A percentile compares a stretch with the other conserved stretches of the same genome.
These are phyloP conservation scores for Suillus discolor DNA, from an alignment of 768 basidiomycete species.

Conservation along the genomic window DNA sequence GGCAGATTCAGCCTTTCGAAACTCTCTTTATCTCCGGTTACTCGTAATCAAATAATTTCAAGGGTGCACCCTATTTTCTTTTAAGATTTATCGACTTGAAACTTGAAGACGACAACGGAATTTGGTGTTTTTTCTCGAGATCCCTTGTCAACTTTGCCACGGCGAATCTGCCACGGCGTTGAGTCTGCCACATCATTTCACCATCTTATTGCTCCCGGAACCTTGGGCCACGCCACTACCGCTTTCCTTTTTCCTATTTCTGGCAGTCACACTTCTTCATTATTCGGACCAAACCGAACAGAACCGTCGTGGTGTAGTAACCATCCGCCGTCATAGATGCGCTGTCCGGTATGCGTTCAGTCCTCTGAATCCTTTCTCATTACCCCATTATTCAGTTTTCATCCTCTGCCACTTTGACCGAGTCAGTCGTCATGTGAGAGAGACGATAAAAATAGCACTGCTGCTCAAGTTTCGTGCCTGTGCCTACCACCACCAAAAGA, in stretches of 20 bases:
- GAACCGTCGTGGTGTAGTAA: not conserved
- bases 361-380: too few relatives aligned
- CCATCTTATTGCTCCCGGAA: conserved; percentile 24
- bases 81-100: not conserved
- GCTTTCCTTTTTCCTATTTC: conserved; percentile 25
- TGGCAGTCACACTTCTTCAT: conserved; percentile 17
- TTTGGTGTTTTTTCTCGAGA: not conserved
- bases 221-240: conserved; percentile 19
- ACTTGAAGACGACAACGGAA: not conserved
- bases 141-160: conserved; percentile 4
- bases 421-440: not conserved
- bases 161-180: conserved; percentile 24
- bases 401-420: too few relatives aligned
- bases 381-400: too few relatives aligned
- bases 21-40: not conserved
- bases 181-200: conserved; percentile 26
- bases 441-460: not conserved
- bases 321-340: not conserved
- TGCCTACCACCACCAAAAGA: conserved; percentile 1
- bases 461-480: not conserved
- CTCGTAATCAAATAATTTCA: not conserved
- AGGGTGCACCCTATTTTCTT: not conserved
- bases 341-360: not conserved
- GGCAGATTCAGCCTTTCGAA: not conserved
- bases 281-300: not conserved